Base-by-base conservation (phyloP, 148 eudicot species). In the Dianthus caryophyllus region DNA sequence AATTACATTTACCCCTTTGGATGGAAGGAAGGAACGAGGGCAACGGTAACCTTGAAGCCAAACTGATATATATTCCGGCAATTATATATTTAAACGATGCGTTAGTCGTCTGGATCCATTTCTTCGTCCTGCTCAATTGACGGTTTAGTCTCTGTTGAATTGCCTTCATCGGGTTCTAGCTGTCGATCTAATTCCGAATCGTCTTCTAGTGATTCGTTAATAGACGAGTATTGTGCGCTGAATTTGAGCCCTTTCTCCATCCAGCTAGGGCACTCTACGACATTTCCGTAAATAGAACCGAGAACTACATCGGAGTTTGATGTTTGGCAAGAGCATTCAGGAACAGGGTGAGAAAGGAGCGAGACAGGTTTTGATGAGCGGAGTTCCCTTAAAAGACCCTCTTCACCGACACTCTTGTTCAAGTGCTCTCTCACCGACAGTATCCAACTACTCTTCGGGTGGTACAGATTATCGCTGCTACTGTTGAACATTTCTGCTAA, bases 71-170 rank as follows among this genome's bases (percentile, higher is more conserved):
- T 9, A 4, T 41, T 9, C 44, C n/a, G n/a, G n/a, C n/a, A n/a
- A n/a, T n/a, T n/a, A n/a, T n/a, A 41, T 41, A 4, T 41, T 13
- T 13, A 41, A 41, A 41, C 44, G 10, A 9, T 41, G 44, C 44
- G 11, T 77, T 84, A 89, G 75, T 89, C 96, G 50, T 87, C 77
- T 7, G 95, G 90, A 64, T 93, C 98, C 98, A 89, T 86, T 79
- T 87, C 95, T 69, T 87, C 96, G 61, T 89, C 98, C 75, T 84
- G 81, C 31, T 87, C 91, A 38, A 57, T n/a, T 2, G 85, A 72
- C 1, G 80, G 75, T 9, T 68, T 73, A 0, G 81, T 67, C 15
- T 62, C 68, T n/a, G 53, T 72, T 30, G 70, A 70, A 69, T 73
- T 73, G 36, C 64, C 78, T 49, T 81, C 84, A 33, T 83, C 89